Base-by-base conservation (phyloP, 2,329 filamentous ascomycete species). In the Fusarium azukiicola region DNA sequence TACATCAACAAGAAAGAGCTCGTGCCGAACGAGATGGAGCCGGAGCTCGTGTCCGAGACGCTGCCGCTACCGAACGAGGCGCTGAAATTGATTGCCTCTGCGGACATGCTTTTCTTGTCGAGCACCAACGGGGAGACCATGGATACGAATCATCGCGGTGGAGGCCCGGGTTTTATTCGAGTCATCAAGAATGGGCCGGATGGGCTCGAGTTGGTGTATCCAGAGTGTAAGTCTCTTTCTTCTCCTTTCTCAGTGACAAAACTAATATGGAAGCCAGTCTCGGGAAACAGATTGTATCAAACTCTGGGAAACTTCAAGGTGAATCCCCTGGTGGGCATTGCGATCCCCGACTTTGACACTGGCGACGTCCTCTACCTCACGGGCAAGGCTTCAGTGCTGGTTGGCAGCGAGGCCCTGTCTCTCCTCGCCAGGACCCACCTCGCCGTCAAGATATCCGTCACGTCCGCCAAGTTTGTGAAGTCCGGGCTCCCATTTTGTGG, bases 91-190 rank as follows among this genome's bases (percentile, higher is more conserved):
- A 87, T 98, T 21, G 83, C 85, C 3, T 90, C 91, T 76, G 92
- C 95, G 5, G 96, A 98, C 84, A 90, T 97, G 80, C 94, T 98
- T 85, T 98, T 98, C 87, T 87, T 98, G 50, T 94, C 96, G 23
- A 96, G 93, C 27, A 92, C 92, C 2, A 90, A 95, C 81, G 90
- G 92, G 19, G 85, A 88, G 19, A 93, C 93, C 71, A 98, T 98
- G 96, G 96, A 98, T 85, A 96, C 95, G 11, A 98, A 98, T 83
- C 93, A 96, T 81, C 93, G 96, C 10, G 96, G 96, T 49, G 96
- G 96, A 0, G 90, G 94, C 3, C 89, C 90, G 1, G 96, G 96
- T 0, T 97, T 98, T 82, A 88, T 97, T 27, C 92, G 96, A 36
- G 89, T 97, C 13, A 84, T 94, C 2, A 92, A 91, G 27, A 94